Conservation (phyloP, 176 grass and related monocot genomes). For the Aegilops longissima region DNA sequence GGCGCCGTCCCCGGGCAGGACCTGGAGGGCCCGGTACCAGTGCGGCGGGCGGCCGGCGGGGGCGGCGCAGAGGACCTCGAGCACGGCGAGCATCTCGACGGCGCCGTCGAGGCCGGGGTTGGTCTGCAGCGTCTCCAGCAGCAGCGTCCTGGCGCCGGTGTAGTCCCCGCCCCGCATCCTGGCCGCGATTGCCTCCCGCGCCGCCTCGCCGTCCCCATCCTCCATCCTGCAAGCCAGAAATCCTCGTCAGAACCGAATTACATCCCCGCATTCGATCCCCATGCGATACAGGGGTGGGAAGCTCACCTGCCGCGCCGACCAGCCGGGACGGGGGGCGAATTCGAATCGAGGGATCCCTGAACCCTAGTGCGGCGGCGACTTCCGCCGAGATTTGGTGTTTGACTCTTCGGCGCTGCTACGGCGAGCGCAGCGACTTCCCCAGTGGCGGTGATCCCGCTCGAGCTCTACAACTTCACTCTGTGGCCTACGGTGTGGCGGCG, state of each 20-base stretch:
- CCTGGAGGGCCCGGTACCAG: constrained; percentile 65
- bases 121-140: constrained; percentile 60
- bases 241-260: background rate
- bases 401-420: background rate
- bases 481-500: background rate
- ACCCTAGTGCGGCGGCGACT: constrained; percentile 26
- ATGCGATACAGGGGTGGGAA: background rate
- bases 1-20: constrained; percentile 32
- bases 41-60: constrained; percentile 5
- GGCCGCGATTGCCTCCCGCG: constrained; percentile 35
- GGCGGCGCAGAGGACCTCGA: constrained; percentile 73
- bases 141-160: constrained; percentile 47
- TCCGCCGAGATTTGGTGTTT: background rate
- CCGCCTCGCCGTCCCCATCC: constrained; percentile 13
- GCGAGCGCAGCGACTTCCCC: background rate
- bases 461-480: background rate
- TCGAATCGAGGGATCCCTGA: background rate
- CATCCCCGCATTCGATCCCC: background rate
- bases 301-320: background rate
- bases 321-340: background rate
- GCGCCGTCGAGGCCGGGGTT: constrained; percentile 51
- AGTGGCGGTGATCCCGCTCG: background rate
- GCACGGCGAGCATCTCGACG: constrained; percentile 57
- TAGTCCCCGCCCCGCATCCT: constrained; percentile 59
- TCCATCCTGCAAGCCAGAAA: constrained; percentile 18